phyloP scores from a whole-genome alignment of 2,329 filamentous ascomycete species.

The Microsporum canis region DNA sequence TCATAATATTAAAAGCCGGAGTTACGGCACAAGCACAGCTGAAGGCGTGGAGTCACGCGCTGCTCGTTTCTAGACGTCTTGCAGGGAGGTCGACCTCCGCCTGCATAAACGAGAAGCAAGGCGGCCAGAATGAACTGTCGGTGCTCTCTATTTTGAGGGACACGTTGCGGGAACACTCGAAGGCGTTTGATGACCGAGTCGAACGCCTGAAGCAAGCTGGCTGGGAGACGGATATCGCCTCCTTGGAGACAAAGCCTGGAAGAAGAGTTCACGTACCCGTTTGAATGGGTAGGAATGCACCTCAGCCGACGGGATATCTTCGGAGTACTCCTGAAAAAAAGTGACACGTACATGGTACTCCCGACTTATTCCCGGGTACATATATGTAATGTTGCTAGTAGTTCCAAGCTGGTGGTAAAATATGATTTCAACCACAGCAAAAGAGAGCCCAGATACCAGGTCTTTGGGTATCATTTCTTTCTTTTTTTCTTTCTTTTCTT shows the following conservation, averaged over 20 bases:
- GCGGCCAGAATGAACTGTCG: slow-evolving; percentile 18
- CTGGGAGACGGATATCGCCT: slow-evolving; percentile 55
- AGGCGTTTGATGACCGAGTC: slow-evolving; percentile 38
- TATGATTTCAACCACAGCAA: neutral
- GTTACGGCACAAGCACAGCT: slow-evolving; percentile 42
- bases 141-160: slow-evolving; percentile 30
- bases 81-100: no score
- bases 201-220: slow-evolving; percentile 38
- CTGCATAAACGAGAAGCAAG: neutral
- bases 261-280: slow-evolving; percentile 17
- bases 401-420: neutral
- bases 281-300: neutral
- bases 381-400: neutral
- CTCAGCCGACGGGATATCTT: neutral
- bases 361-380: neutral
- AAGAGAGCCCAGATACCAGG: neutral
- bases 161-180: slow-evolving; percentile 28
- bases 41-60: slow-evolving; percentile 52
- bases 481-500: neutral
- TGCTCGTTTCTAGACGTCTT: slow-evolving; percentile 35
- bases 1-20: slow-evolving; percentile 54
- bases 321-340: neutral
- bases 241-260: slow-evolving; percentile 55
- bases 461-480: neutral
- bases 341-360: neutral